Evolutionary conservation across 2,329 filamentous ascomycete species (phyloP).

Genomic region (Ascomycota sp.): DNA sequence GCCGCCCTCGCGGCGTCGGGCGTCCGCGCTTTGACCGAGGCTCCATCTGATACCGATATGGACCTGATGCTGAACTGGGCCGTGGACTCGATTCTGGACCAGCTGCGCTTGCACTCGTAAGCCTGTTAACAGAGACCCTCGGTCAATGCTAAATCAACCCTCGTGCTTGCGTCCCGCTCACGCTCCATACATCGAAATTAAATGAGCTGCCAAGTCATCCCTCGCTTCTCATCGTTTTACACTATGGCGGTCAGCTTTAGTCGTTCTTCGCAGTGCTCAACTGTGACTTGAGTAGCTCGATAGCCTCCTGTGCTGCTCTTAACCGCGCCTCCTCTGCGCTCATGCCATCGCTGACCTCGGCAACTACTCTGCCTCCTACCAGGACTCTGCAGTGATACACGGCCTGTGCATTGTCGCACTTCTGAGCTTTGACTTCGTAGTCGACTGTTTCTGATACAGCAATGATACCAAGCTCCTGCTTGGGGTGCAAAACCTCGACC

Average conservation of each 20-base stretch:
- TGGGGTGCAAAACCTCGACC: conserved; percentile 42
- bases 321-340: conserved; percentile 31
- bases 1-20: conserved; percentile 21
- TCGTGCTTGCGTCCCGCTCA: background rate
- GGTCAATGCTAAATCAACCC: background rate
- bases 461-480: conserved; percentile 44
- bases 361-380: conserved; percentile 26
- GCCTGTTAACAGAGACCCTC: conserved; percentile 2
- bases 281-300: conserved; percentile 12
- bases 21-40: conserved; percentile 28
- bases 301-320: conserved; percentile 31
- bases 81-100: conserved; percentile 36
- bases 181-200: background rate
- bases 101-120: conserved; percentile 16
- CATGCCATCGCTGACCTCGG: conserved; percentile 22
- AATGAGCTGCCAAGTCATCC: background rate
- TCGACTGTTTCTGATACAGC: conserved; percentile 29
- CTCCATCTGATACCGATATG: conserved; percentile 34
- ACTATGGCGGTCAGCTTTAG: no score
- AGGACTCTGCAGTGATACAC: conserved; percentile 24
- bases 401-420: conserved; percentile 5
- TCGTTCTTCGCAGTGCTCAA: background rate
- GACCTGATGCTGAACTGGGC: conserved; percentile 45
- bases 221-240: background rate
- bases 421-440: conserved; percentile 23